Evolutionary conservation across 805 yeast species (phyloP), one percentile per base, ranked within the genome.

Genomic region (Metschnikowia aberdeeniae): DNA sequence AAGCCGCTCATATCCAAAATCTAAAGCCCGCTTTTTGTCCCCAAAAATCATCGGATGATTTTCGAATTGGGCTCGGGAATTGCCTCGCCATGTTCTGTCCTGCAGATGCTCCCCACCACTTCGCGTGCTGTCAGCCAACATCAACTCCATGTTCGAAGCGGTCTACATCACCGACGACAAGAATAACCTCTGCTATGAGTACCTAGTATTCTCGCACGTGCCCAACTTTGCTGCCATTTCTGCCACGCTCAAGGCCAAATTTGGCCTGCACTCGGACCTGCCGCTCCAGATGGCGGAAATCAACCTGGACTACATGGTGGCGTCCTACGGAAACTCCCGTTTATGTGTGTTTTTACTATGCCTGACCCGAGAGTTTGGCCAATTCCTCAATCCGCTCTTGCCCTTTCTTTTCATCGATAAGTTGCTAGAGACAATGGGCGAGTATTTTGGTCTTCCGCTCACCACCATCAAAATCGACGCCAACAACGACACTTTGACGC

Each of bases 401-500:
- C 81, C 87, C 1, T 71, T 73, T 47, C 74, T 74, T 20, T 77
- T 86, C 45, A 61, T 82, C 19, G 66, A 69, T 24, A 62, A 74
- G 26, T 61, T 86, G 19, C 68, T 81, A 11, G 73, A 63, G 14
- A 74, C 74, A 0, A 67, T 86, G 52, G 67, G 72, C 39, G 81
- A 78, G 44, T 86, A 81, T 61, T 83, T 87, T 34, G 76, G 76
- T 19, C 46, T 62, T 3, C 82, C 82, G 2, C 58, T 89, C 27
- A 73, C 80, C 2, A 62, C 78, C 1, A 58, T 76, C 22, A 84
- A 82, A 52, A 65, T 93, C 9, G 82, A 77, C 43, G 77, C 84
- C 36, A 84, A 89, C 57, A 76, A 75, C 52, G 95, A 89, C 57
- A 79, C 86, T 1, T 64, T 89, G 36, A 75, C 85, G 28, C 68